Evolutionary conservation across 2,329 filamentous ascomycete genomes (phyloP), one percentile per base, ranked within the genome.

Genomic region (Nemania sp.): DNA sequence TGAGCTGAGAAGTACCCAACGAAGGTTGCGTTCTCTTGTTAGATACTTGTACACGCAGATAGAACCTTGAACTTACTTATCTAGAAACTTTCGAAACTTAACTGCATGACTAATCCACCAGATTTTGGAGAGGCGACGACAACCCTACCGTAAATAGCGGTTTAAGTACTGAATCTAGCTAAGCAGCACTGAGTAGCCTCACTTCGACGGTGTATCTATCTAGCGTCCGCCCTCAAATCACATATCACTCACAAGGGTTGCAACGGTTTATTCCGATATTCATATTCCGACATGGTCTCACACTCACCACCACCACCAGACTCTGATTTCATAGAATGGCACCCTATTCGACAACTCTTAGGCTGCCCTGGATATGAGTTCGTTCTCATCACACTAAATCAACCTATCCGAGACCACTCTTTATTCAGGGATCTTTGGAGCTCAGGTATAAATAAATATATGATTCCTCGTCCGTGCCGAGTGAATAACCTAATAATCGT

Each of bases 351-450:
- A 55, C 70, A 73, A 52, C 67, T 78, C 38, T 57, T 73, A 43
- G 56, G 64, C 11, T 52, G 74, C 67, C 73, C 79, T 4, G 76
- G 75, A 35, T 73, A 75, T 76, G 70, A 74, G 32, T 84, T 83
- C 67, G 85, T 84, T 5, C 79, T 92, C 49, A 75, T 91, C 52
- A 80, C 90, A 51, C 80, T 91, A 20, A 90, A 91, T 73, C 88
- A 90, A 70, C 87, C 88, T 29, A 85, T 91, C 52, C 69, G 65
- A 15, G 71, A 78, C 32, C 59, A 69, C 18, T 54, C 49, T 8
- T 66, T 78, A 11, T 75, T 78, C 41, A 66, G 58, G 18, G 69
- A 77, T 58, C 71, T 78, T 18, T 79, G 77, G 77, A 58, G 49
- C 29, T 69, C 67, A 64, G 74, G 77, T 78, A 73, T 59, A n/a